Conservation (phyloP, 176 grass and related monocot species). For the Secale cereale region DNA sequence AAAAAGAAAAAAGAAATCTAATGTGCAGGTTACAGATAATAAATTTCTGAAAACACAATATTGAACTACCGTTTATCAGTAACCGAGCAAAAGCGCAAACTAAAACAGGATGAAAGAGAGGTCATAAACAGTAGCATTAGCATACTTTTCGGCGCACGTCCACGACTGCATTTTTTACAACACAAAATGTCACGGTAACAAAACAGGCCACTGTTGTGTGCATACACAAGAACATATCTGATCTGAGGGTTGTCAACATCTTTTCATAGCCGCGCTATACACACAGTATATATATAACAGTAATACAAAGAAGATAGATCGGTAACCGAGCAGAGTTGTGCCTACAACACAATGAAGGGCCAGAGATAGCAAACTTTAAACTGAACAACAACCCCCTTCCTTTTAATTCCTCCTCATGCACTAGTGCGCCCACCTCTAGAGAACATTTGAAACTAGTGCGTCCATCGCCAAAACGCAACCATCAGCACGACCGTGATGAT, state of each 20-base stretch:
- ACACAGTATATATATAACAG: background rate
- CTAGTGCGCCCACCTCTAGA: background rate
- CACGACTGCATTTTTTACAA: background rate
- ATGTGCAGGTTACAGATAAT: too few species aligned
- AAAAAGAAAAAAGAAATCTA: too few species aligned
- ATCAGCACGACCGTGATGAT: constrained; percentile 57
- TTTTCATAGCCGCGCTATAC: background rate
- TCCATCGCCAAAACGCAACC: constrained; percentile 71
- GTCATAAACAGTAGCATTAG: background rate
- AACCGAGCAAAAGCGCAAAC: background rate
- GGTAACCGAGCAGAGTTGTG: background rate
- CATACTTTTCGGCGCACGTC: background rate
- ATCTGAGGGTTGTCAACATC: background rate
- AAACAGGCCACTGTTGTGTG: background rate
- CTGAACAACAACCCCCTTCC: background rate
- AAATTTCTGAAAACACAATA: too few species aligned
- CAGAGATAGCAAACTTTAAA: background rate
- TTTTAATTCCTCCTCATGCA: background rate
- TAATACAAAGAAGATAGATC: background rate
- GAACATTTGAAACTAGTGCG: constrained; percentile 39
- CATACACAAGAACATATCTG: background rate
- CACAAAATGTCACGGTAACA: background rate
- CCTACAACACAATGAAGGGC: background rate
- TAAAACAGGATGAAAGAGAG: background rate
- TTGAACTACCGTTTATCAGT: too few species aligned